phyloP scores from a whole-genome alignment of 345 rosid genomes.

The Luvunga scandens region DNA sequence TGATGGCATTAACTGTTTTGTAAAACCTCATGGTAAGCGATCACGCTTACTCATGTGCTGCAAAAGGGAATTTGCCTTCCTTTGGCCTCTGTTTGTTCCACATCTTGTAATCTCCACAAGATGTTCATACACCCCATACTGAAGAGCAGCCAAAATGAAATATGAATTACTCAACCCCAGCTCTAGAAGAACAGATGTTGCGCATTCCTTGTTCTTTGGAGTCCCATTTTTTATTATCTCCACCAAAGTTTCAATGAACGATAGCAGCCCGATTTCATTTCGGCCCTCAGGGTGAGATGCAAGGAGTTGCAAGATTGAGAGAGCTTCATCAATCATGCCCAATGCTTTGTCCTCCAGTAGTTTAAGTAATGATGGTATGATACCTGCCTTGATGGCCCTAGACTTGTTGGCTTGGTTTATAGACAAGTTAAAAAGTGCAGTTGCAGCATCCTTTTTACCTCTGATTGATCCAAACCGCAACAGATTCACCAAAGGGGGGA shows the following conservation, averaged over 20 bases:
- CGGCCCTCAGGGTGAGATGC: constrained; percentile 44
- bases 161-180: constrained; percentile 46
- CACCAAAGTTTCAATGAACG: constrained; percentile 46
- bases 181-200: constrained; percentile 49
- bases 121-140: constrained; percentile 55
- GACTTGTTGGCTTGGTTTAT: constrained; percentile 54
- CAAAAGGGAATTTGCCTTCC: constrained; percentile 61
- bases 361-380: constrained; percentile 42
- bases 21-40: constrained; percentile 37
- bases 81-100: constrained; percentile 58
- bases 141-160: constrained; percentile 43
- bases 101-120: constrained; percentile 38
- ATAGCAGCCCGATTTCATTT: constrained; percentile 32
- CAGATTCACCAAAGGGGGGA: constrained; percentile 57
- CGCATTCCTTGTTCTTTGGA: constrained; percentile 67
- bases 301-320: constrained; percentile 55
- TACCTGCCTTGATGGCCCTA: constrained; percentile 54
- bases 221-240: constrained; percentile 52
- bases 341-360: constrained; percentile 42
- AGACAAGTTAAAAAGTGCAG: constrained; percentile 59
- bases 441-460: constrained; percentile 71
- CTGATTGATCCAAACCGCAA: constrained; percentile 46
- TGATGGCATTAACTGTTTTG: not conserved
- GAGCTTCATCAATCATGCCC: constrained; percentile 64
- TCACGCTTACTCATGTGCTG: constrained; percentile 61